These are phyloP conservation scores for Ophiostoma ulmi DNA, from an alignment of 2,329 filamentous ascomycete species.

Conservation along the genomic window DNA sequence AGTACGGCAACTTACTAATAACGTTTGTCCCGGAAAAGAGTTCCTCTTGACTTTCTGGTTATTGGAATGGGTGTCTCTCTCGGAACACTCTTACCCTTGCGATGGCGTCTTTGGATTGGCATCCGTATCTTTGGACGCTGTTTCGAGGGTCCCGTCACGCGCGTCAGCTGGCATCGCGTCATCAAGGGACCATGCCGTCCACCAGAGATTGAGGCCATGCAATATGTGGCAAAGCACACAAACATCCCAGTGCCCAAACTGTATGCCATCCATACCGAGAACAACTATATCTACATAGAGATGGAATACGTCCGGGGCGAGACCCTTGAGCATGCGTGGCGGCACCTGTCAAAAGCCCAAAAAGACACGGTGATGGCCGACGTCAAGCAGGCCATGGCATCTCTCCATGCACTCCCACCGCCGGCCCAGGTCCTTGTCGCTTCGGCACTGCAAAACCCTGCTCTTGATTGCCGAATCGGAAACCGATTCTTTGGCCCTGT, in stretches of 20 bases:
- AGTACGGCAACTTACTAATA: too few species aligned
- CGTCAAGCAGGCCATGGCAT: slow-evolving; percentile 5
- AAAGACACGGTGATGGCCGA: slow-evolving; percentile 17
- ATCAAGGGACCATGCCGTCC: slow-evolving; percentile 24
- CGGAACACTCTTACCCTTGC: neutral
- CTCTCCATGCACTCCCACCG: slow-evolving; percentile 17
- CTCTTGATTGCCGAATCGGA: slow-evolving; percentile 18
- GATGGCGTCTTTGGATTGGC: neutral
- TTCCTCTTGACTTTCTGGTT: too few species aligned
- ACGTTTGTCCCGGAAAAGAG: too few species aligned
- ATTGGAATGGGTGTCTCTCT: neutral
- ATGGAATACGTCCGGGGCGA: slow-evolving; percentile 18
- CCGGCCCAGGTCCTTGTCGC: slow-evolving; percentile 17
- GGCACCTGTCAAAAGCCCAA: slow-evolving; percentile 1
- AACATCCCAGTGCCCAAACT: slow-evolving; percentile 17
- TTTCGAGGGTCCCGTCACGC: neutral
- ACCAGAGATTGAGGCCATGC: slow-evolving; percentile 20
- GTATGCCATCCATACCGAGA: slow-evolving; percentile 3
- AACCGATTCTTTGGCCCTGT: slow-evolving; percentile 13
- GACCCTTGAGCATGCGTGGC: slow-evolving; percentile 13
- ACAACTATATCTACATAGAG: slow-evolving; percentile 20
- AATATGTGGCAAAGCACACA: slow-evolving; percentile 18
- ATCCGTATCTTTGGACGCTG: neutral
- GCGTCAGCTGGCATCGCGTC: neutral
- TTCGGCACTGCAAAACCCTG: slow-evolving; percentile 12